Percentiles rank a stretch among this genome's conserved stretches.
Conservation (phyloP, 2,329 filamentous ascomycete genomes). For the Anthostomella pinea region DNA sequence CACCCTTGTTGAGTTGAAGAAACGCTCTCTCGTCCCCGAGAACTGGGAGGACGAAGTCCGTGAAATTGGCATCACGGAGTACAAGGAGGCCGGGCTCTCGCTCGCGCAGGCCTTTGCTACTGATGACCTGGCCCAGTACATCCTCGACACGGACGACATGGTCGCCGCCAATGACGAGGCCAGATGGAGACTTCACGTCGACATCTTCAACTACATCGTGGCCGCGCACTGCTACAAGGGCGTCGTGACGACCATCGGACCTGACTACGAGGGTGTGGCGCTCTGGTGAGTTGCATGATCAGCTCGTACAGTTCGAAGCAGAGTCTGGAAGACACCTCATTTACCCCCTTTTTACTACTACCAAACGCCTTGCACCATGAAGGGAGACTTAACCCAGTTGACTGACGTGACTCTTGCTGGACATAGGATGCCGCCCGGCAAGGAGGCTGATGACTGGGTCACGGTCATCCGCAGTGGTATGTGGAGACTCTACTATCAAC, state of each 20-base stretch:
- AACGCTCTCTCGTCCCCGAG: constrained; percentile 50
- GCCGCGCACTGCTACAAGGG: constrained; percentile 74
- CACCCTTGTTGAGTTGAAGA: constrained; percentile 28
- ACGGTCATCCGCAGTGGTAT: constrained; percentile 72
- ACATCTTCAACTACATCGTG: constrained; percentile 74
- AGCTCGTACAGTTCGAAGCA: too few relatives aligned
- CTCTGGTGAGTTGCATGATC: constrained; percentile 72
- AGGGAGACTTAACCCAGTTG: too few relatives aligned
- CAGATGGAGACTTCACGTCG: constrained; percentile 73
- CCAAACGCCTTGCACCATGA: not conserved
- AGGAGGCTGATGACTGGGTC: constrained; percentile 69
- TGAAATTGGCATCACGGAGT: constrained; percentile 62
- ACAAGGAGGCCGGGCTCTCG: constrained; percentile 66
- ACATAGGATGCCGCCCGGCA: constrained; percentile 73
- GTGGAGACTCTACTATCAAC: constrained; percentile 73
- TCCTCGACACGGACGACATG: constrained; percentile 69
- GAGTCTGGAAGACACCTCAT: too few relatives aligned
- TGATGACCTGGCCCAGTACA: constrained; percentile 72
- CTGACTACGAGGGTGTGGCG: constrained; percentile 73
- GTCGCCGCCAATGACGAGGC: constrained; percentile 59
- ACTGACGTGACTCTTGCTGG: too few relatives aligned
- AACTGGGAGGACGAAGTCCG: constrained; percentile 58
- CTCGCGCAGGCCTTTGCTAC: constrained; percentile 75
- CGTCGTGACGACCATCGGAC: constrained; percentile 69
- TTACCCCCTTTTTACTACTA: not conserved